Evolutionary conservation across 176 grass and related monocot genomes (phyloP).

Genomic region (Zoysia pacifica): DNA sequence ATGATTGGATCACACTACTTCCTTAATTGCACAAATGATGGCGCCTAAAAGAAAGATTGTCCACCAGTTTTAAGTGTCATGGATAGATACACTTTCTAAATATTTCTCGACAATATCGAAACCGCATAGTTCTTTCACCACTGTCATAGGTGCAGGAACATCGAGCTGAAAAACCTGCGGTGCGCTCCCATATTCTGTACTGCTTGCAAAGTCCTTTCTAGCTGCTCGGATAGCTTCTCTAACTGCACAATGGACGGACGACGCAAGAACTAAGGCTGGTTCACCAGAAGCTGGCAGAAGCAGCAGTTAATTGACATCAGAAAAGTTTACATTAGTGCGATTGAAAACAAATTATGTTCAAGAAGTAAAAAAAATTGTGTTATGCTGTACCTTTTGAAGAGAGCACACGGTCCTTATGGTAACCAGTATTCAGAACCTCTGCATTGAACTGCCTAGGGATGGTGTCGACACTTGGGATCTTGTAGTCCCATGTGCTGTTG

Average conservation of each 20-base stretch:
- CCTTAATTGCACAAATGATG: background rate
- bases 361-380: background rate
- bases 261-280: slow-evolving; percentile 67
- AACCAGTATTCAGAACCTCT: slow-evolving; percentile 54
- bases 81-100: slow-evolving; percentile 28
- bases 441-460: slow-evolving; percentile 72
- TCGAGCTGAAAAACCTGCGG: slow-evolving; percentile 47
- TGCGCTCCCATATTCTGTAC: slow-evolving; percentile 6
- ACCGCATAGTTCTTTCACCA: slow-evolving; percentile 72
- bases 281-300: slow-evolving; percentile 61
- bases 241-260: slow-evolving; percentile 69
- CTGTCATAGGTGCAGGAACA: slow-evolving; percentile 73
- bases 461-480: slow-evolving; percentile 64
- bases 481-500: slow-evolving; percentile 68
- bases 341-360: too few species aligned
- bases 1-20: background rate
- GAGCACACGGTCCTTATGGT: slow-evolving; percentile 63
- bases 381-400: slow-evolving; percentile 62
- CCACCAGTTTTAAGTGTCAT: background rate
- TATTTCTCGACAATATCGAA: slow-evolving; percentile 73
- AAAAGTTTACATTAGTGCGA: background rate
- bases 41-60: background rate
- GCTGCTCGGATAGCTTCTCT: slow-evolving; percentile 64
- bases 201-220: slow-evolving; percentile 42
- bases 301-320: slow-evolving; percentile 19